phyloP scores from a whole-genome alignment of 345 rosid species.

The Brassica cretica region DNA sequence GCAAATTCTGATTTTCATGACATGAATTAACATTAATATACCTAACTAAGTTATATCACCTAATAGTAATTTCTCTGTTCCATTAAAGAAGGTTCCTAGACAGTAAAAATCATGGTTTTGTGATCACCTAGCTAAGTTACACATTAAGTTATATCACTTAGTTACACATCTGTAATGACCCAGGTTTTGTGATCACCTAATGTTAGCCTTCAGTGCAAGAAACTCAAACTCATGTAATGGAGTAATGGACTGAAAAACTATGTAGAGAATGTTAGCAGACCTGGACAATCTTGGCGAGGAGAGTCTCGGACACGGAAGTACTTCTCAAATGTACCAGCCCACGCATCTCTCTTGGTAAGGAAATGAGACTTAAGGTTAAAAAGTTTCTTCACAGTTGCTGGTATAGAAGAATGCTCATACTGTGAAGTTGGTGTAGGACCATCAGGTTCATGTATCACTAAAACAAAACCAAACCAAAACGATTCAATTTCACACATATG shows the following conservation, averaged over 20 bases:
- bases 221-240: not conserved
- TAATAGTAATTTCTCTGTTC: not conserved
- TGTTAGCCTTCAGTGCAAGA: not conserved
- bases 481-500: not conserved
- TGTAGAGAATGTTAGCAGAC: conserved; percentile 46
- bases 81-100: not conserved
- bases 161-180: not conserved
- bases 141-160: not conserved
- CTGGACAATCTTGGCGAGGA: conserved; percentile 97
- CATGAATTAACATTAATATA: not conserved
- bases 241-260: not conserved
- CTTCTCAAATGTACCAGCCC: conserved; percentile 95
- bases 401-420: conserved; percentile 90
- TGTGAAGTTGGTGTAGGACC: conserved; percentile 86
- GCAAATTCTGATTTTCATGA: not conserved
- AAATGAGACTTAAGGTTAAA: conserved; percentile 84
- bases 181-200: not conserved
- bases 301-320: conserved; percentile 66
- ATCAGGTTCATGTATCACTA: conserved; percentile 85
- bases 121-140: not conserved
- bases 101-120: not conserved
- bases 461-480: not conserved
- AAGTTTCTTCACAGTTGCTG: conserved; percentile 96
- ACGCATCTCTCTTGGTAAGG: conserved; percentile 95
- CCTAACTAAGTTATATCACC: not conserved